These are phyloP conservation scores for Clonostachys rhizophaga DNA, from an alignment of 2,329 filamentous ascomycete species.

Conservation along the genomic window DNA sequence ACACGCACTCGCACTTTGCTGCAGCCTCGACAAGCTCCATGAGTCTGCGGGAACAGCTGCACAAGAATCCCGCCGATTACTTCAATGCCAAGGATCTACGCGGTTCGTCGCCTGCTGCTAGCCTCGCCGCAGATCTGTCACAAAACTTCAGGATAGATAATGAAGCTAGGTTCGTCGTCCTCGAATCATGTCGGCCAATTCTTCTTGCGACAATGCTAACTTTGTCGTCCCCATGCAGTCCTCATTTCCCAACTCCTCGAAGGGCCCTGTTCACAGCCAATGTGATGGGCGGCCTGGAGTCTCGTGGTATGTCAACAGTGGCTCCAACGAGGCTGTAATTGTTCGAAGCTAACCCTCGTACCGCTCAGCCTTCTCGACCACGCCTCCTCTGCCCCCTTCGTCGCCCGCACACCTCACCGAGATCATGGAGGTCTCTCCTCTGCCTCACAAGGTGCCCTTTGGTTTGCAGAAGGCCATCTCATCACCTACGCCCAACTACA, in stretches of 20 bases:
- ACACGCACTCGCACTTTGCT: constrained; percentile 40
- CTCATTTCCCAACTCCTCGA: constrained; percentile 33
- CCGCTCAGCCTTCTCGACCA: constrained; percentile 66
- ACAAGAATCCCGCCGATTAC: constrained; percentile 64
- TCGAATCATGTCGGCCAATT: no score
- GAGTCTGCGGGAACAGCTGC: constrained; percentile 73
- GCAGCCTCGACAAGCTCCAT: constrained; percentile 53
- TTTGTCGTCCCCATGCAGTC: constrained; percentile 15
- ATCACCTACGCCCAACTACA: constrained; percentile 64
- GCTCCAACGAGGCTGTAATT: background rate
- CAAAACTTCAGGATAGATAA: constrained; percentile 95
- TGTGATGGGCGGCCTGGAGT: constrained; percentile 26
- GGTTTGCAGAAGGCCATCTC: constrained; percentile 60
- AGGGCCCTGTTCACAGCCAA: constrained; percentile 33
- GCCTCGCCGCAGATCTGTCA: constrained; percentile 87
- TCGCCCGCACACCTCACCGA: constrained; percentile 71
- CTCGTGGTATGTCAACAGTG: constrained; percentile 19
- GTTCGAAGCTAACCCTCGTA: constrained; percentile 1
- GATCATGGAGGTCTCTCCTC: constrained; percentile 88
- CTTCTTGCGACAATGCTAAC: background rate
- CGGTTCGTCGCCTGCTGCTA: constrained; percentile 86
- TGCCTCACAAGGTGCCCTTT: constrained; percentile 81
- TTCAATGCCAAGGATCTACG: constrained; percentile 74
- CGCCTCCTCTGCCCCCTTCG: constrained; percentile 77
- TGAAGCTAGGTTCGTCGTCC: constrained; percentile 64